phyloP scores from a whole-genome alignment of 495 filamentous ascomycete species.

The Tuber umbilicatum region DNA sequence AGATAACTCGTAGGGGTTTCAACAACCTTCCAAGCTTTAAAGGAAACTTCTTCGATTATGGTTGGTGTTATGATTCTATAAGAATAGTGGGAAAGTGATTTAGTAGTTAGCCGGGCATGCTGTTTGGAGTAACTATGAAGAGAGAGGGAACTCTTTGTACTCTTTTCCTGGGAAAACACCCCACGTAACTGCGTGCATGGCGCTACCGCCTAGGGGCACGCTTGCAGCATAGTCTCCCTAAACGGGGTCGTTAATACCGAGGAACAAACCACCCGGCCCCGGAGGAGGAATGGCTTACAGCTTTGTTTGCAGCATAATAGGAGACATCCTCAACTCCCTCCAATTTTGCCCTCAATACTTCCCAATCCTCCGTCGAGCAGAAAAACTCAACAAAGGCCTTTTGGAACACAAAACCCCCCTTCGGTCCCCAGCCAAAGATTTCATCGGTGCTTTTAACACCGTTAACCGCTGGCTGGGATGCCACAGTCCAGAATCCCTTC shows the following conservation, averaged over 20 bases:
- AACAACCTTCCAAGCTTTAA: conserved; percentile 69
- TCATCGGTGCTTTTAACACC: conserved; percentile 65
- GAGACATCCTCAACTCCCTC: conserved; percentile 56
- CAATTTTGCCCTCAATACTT: conserved; percentile 56
- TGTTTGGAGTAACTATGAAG: conserved; percentile 7
- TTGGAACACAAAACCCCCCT: conserved; percentile 91
- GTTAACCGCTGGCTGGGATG: conserved; percentile 93
- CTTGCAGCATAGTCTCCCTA: conserved; percentile 37
- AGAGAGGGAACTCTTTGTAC: conserved; percentile 25
- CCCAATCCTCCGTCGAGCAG: conserved; percentile 64
- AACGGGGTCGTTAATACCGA: background rate
- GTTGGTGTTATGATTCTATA: conserved; percentile 77
- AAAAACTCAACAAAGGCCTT: conserved; percentile 98
- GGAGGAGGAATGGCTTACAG: conserved; percentile 6
- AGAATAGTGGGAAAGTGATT: background rate
- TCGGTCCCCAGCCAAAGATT: conserved; percentile 92
- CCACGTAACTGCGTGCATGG: conserved; percentile 94
- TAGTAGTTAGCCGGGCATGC: conserved; percentile 14
- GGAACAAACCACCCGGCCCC: background rate
- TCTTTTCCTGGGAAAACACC: conserved; percentile 93
- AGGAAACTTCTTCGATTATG: conserved; percentile 94
- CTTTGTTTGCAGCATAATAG: conserved; percentile 74
- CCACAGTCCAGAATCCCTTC: conserved; percentile 92
- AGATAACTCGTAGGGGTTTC: background rate
- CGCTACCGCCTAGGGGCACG: conserved; percentile 44